These are phyloP conservation scores for Hanseniaspora hatyaiensis DNA, from an alignment of 805 yeast species.

Conservation along the genomic window DNA sequence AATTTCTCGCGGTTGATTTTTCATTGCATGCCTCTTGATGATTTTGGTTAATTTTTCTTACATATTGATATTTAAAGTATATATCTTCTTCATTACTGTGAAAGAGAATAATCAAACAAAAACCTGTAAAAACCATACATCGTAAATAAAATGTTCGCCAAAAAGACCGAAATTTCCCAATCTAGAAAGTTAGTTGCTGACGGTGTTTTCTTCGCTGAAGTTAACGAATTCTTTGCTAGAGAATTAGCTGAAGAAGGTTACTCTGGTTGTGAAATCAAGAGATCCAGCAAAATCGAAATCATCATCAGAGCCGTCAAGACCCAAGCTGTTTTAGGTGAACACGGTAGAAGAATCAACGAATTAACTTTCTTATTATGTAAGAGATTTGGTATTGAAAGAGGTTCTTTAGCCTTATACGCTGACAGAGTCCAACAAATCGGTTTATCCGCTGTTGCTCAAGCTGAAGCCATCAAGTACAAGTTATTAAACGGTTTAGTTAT, in stretches of 20 bases:
- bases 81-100: background rate
- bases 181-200: slow-evolving; percentile 99
- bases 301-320: slow-evolving; percentile 99
- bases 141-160: slow-evolving; percentile 16
- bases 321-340: slow-evolving; percentile 97
- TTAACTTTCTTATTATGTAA: slow-evolving; percentile 93
- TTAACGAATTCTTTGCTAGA: slow-evolving; percentile 99
- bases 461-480: slow-evolving; percentile 97
- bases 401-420: slow-evolving; percentile 87
- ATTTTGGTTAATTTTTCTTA: background rate
- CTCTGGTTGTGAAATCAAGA: slow-evolving; percentile 99
- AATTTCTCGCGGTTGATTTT: too few species aligned
- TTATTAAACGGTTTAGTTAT: slow-evolving; percentile 96
- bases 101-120: background rate
- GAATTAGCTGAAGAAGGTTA: slow-evolving; percentile 99
- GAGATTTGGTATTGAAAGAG: slow-evolving; percentile 95
- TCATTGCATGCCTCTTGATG: too few species aligned
- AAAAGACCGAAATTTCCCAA: slow-evolving; percentile 56
- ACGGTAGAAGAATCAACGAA: slow-evolving; percentile 99
- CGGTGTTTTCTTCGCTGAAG: slow-evolving; percentile 99
- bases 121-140: slow-evolving; percentile 5
- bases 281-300: slow-evolving; percentile 93
- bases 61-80: background rate
- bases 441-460: slow-evolving; percentile 98
- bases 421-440: slow-evolving; percentile 99